Evolutionary conservation across 2,329 filamentous ascomycete species (phyloP).

Genomic region (Diaporthe sp.): DNA sequence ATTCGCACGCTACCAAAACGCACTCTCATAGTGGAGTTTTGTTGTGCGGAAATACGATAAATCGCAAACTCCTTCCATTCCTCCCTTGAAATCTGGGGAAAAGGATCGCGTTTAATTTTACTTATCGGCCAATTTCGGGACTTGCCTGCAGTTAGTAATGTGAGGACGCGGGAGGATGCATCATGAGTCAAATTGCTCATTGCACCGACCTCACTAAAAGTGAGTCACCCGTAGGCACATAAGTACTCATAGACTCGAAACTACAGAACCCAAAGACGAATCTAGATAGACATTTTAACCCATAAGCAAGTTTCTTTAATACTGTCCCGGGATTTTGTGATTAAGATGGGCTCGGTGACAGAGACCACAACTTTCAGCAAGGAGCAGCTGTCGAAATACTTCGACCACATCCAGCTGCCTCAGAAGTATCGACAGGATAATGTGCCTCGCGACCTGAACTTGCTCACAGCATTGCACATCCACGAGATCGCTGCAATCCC

Average conservation of each 20-base stretch:
- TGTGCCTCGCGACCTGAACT: conserved; percentile 47
- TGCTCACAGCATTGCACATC: conserved; percentile 55
- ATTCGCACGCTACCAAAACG: background rate
- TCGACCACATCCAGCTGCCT: conserved; percentile 43
- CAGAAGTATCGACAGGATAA: conserved; percentile 40
- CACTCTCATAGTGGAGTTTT: background rate
- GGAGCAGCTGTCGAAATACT: conserved; percentile 42
- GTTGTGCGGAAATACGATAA: background rate
- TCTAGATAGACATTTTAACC: background rate
- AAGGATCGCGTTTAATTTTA: conserved; percentile 13
- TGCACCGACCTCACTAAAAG: background rate
- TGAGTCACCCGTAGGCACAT: background rate
- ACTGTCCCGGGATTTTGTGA: too few species aligned
- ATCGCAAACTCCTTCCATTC: conserved; percentile 23
- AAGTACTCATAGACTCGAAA: background rate
- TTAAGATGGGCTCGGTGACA: background rate
- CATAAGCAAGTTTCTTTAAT: too few species aligned
- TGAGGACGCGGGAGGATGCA: background rate
- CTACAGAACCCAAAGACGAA: background rate
- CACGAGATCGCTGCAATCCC: conserved; percentile 64
- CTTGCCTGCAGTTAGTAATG: background rate
- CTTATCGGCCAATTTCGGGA: conserved; percentile 5
- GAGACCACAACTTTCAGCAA: background rate
- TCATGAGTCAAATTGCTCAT: conserved; percentile 5
- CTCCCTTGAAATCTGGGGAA: background rate